These are phyloP conservation scores for Podospora appendiculata DNA, from an alignment of 495 filamentous ascomycete genomes.

Conservation along the genomic window DNA sequence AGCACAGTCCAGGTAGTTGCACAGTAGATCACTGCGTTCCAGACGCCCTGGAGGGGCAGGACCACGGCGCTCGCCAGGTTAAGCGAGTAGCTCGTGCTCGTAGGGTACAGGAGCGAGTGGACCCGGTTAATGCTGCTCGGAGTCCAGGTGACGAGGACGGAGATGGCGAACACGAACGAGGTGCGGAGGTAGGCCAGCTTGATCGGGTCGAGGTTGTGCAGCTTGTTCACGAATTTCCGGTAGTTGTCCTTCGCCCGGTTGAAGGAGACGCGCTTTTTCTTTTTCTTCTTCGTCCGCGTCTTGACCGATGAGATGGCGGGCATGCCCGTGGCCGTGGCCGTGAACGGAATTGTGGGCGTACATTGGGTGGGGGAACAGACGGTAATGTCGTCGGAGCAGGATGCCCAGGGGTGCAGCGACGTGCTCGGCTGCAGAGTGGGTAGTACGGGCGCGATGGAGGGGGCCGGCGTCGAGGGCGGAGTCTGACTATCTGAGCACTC, in stretches of 20 bases:
- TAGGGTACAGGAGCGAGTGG: conserved; percentile 55
- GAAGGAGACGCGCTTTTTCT: not conserved
- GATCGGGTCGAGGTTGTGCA: conserved; percentile 46
- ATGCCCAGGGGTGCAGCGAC: conserved; percentile 9
- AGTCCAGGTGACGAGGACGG: conserved; percentile 76
- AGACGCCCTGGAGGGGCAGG: conserved; percentile 77
- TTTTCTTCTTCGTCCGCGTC: not conserved
- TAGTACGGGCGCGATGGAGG: conserved; percentile 9
- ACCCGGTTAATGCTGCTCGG: conserved; percentile 72
- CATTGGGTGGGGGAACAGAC: not conserved
- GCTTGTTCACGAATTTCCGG: conserved; percentile 17
- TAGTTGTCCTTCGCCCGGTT: conserved; percentile 12
- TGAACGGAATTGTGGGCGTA: not conserved
- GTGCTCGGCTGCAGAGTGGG: conserved; percentile 6
- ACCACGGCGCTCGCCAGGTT: conserved; percentile 66
- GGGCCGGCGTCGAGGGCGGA: conserved; percentile 10
- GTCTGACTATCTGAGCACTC: conserved; percentile 13
- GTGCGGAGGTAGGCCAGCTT: conserved; percentile 73
- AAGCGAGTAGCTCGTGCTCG: conserved; percentile 52
- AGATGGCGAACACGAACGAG: conserved; percentile 73
- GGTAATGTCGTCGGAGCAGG: conserved; percentile 4
- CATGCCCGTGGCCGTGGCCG: not conserved
- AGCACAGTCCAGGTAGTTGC: conserved; percentile 44
- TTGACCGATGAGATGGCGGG: conserved; percentile 5
- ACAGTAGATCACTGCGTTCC: conserved; percentile 76